These are phyloP conservation scores for Globisporangium nodosum DNA, from an alignment of 352 stramenopile species.

Conservation along the genomic window DNA sequence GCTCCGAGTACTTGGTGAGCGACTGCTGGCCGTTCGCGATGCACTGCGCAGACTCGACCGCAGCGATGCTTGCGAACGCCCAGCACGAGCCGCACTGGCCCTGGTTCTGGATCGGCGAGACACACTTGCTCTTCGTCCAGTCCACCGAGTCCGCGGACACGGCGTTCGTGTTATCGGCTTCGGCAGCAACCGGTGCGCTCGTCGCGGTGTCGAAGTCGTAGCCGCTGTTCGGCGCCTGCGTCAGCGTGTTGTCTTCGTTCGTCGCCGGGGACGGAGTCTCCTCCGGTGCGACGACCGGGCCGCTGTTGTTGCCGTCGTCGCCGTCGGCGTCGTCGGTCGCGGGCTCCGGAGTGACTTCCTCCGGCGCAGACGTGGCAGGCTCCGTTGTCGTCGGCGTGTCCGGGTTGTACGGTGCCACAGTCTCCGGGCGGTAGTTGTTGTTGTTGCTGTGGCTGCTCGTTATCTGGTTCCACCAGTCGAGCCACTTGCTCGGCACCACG, in stretches of 20 bases:
- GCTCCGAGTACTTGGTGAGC: conserved; percentile 83
- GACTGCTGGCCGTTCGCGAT: conserved; percentile 60
- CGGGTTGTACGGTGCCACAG: conserved; percentile 16
- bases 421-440: conserved; percentile 12
- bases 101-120: conserved; percentile 90
- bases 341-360: conserved; percentile 9
- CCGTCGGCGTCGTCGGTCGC: background rate
- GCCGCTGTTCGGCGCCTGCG: conserved; percentile 4
- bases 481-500: conserved; percentile 4
- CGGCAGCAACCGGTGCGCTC: background rate
- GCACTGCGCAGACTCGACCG: conserved; percentile 87
- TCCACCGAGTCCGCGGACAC: conserved; percentile 13
- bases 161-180: background rate
- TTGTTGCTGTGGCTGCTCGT: conserved; percentile 9
- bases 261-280: background rate
- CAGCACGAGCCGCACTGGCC: conserved; percentile 95
- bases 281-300: conserved; percentile 3
- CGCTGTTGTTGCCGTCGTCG: conserved; percentile 2
- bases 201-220: conserved; percentile 4
- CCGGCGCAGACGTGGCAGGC: background rate
- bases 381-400: conserved; percentile 1
- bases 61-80: conserved; percentile 92
- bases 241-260: conserved; percentile 3
- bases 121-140: conserved; percentile 36
- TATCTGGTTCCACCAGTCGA: conserved; percentile 11